Percentiles rank a stretch among this genome's conserved stretches.
Evolutionary conservation across 805 yeast species (phyloP).

Genomic region (Cyberlindnera amylophila): DNA sequence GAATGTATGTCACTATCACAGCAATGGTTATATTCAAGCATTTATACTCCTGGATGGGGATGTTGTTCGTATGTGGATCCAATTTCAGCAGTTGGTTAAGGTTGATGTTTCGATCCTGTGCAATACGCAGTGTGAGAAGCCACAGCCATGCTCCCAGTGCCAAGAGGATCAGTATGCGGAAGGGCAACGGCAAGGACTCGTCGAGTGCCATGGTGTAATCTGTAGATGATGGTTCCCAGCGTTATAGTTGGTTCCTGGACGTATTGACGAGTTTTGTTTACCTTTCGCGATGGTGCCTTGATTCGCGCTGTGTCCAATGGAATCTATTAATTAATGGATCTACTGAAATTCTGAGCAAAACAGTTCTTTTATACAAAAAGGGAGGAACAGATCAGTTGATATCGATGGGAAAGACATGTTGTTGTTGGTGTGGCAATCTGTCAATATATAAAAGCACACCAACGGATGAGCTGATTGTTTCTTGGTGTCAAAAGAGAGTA

Average conservation of each 20-base stretch:
- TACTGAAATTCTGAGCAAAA: too few relatives aligned
- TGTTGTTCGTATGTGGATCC: conserved; percentile 6
- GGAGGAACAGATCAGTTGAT: too few relatives aligned
- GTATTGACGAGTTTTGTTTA: neutral
- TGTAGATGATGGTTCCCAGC: neutral
- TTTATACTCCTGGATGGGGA: conserved; percentile 1
- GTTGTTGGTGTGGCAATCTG: too few relatives aligned
- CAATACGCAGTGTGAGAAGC: conserved; percentile 5
- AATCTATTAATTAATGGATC: too few relatives aligned
- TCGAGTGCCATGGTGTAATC: conserved; percentile 9
- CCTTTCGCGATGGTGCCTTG: too few relatives aligned
- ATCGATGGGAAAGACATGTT: too few relatives aligned
- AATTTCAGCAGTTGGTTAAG: conserved; percentile 11
- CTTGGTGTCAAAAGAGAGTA: neutral
- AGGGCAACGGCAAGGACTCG: conserved; percentile 14
- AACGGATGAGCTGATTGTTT: neutral
- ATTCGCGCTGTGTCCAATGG: too few relatives aligned
- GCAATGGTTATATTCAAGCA: conserved; percentile 9
- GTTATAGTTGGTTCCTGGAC: neutral
- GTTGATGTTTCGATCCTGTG: conserved; percentile 9
- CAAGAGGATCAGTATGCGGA: conserved; percentile 8
- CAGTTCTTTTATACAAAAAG: too few relatives aligned
- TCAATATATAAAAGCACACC: too few relatives aligned
- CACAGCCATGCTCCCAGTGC: conserved; percentile 14
- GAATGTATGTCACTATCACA: conserved; percentile 1